phyloP scores from a whole-genome alignment of 2,329 filamentous ascomycete genomes.

The Verticillium albo-atrum region DNA sequence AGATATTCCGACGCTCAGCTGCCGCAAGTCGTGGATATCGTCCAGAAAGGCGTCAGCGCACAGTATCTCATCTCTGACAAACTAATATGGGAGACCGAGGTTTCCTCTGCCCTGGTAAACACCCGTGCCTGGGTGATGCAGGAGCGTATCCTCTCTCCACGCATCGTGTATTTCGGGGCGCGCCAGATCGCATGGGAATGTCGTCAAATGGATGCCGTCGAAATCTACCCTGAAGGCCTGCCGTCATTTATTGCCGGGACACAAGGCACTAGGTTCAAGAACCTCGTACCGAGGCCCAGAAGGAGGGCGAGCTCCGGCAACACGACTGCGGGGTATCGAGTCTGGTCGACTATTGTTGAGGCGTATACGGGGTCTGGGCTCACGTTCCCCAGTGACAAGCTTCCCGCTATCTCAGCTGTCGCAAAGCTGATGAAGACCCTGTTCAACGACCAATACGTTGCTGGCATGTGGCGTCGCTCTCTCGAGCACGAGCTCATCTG shows the following conservation, averaged over 20 bases:
- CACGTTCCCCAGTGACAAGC: conserved; percentile 5
- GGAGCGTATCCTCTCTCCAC: conserved; percentile 10
- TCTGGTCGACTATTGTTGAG: conserved; percentile 2
- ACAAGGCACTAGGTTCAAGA: too few species aligned
- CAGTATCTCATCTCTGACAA: too few species aligned
- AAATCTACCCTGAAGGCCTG: too few species aligned
- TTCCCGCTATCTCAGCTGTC: conserved; percentile 5
- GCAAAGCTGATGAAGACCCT: conserved; percentile 4
- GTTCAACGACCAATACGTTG: conserved; percentile 5
- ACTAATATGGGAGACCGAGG: not conserved
- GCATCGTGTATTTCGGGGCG: conserved; percentile 8
- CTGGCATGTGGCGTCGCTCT: conserved; percentile 9
- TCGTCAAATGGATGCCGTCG: too few species aligned
- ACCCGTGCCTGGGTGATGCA: conserved; percentile 12
- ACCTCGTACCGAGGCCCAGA: not conserved
- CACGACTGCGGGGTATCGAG: not conserved
- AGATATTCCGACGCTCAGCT: too few species aligned
- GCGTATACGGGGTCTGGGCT: conserved; percentile 2
- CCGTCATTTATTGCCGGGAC: too few species aligned
- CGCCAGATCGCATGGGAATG: not conserved
- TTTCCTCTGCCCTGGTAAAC: not conserved
- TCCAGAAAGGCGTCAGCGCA: too few species aligned
- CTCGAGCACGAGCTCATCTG: conserved; percentile 3
- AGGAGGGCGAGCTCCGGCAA: not conserved
- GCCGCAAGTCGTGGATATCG: too few species aligned